Evolutionary conservation across 371 early-diverging fungal species (phyloP), one percentile per base, ranked within the genome.

Genomic region (Actinomortierella wolfii): DNA sequence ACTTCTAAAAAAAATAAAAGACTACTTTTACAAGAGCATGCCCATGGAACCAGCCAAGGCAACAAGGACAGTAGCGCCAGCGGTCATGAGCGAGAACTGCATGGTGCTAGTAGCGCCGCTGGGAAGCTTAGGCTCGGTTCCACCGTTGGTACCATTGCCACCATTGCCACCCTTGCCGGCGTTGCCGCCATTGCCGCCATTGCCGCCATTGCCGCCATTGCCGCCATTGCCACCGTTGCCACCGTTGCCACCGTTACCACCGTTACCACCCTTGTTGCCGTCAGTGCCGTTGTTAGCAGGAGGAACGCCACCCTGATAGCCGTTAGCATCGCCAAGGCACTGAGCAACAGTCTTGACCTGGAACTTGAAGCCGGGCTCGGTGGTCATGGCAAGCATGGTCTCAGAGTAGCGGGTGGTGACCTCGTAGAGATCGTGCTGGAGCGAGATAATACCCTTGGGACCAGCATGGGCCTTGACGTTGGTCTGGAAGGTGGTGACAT

Each of bases 371-470:
- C 57, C 57, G 24, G 50, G 43, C 47, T 56, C 9, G 18, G 41
- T 54, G 28, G 21, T 48, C n/a, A 34, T 54, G 18, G 57, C 48
- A 21, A 57, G 5, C 14, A 67, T 41, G n/a, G 13, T 51, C 44
- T 53, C 29, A 24, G 54, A 57, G 44, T 56, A 67, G 39, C 54
- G 29, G 54, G 57, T 28, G 3, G 61, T 61, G 45, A 61, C 54
- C 3, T 46, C 51, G 39, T 67, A 56, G 20, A 60, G 46, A 40
- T 67, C 67, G 51, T 67, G 67, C 60, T 67, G 41, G 26, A 67
- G 67, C 21, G 67, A 60, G 43, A 67, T 67, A 45, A 67, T 48
- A 18, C 67, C 67, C 49, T 60, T 51, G 53, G 51, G 15, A 23
- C 56, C 60, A n/a, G 51, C 67, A 51, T 56, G 60, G 41, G 46